These are phyloP conservation scores for Geranomyces michiganensis DNA, from an alignment of 192 early-diverging fungal genomes.

Conservation along the genomic window DNA sequence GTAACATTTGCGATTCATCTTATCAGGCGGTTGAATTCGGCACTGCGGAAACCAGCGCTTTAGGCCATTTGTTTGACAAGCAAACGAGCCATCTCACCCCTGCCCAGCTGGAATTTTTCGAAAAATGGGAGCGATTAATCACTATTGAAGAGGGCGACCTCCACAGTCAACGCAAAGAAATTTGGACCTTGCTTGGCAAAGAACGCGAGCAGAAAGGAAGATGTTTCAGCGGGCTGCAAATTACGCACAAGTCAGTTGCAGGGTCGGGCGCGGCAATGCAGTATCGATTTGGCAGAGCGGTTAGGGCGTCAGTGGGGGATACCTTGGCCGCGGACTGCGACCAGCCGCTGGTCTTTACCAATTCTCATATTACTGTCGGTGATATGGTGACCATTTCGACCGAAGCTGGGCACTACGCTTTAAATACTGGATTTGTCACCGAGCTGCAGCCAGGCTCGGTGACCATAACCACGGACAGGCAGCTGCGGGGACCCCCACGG, in stretches of 20 bases:
- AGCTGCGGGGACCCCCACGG: constrained; percentile 67
- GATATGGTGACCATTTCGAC: constrained; percentile 85
- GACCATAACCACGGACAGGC: constrained; percentile 62
- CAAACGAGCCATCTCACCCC: constrained; percentile 61
- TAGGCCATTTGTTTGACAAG: constrained; percentile 65
- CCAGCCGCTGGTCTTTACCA: constrained; percentile 37
- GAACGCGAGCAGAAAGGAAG: constrained; percentile 40
- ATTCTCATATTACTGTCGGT: constrained; percentile 61
- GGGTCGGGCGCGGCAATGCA: constrained; percentile 16
- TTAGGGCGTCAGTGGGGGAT: neutral
- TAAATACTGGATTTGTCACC: constrained; percentile 76
- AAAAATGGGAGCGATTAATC: constrained; percentile 77
- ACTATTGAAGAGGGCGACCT: constrained; percentile 72
- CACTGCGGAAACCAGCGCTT: constrained; percentile 51
- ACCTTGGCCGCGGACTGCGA: too few species aligned
- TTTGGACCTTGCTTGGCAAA: constrained; percentile 46
- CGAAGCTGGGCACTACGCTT: constrained; percentile 68
- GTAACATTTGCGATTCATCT: neutral
- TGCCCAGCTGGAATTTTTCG: constrained; percentile 70
- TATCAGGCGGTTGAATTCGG: constrained; percentile 67
- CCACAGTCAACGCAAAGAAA: constrained; percentile 35
- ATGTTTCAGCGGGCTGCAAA: constrained; percentile 35
- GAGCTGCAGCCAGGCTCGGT: constrained; percentile 55
- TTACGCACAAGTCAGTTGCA: neutral
- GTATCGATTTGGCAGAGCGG: constrained; percentile 31